Conservation (phyloP, 805 yeast species). For the Wickerhamomyces sydowiorum region DNA sequence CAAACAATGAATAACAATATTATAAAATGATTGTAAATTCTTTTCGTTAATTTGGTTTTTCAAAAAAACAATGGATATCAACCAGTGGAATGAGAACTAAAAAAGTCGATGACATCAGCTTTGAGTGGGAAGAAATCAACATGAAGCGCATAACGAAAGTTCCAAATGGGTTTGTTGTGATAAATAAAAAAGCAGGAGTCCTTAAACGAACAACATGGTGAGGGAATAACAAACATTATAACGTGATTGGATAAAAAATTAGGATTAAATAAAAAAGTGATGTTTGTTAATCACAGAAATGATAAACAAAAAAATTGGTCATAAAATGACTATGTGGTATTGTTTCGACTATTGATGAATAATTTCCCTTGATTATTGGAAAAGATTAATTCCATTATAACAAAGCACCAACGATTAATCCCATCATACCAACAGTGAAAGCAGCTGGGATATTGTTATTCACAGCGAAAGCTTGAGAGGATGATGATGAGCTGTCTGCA, state of each 20-base stretch:
- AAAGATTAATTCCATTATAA: constrained; percentile 6
- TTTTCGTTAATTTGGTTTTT: background rate
- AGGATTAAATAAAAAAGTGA: background rate
- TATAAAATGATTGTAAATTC: background rate
- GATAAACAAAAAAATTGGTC: too few species aligned
- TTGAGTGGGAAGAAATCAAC: background rate
- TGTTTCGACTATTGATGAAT: too few species aligned
- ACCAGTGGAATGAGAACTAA: background rate
- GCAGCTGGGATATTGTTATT: constrained; percentile 19
- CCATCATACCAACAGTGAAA: constrained; percentile 20
- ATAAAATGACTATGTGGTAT: too few species aligned
- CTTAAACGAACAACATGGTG: background rate
- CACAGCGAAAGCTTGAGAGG: constrained; percentile 28
- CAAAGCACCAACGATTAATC: constrained; percentile 23
- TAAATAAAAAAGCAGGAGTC: background rate
- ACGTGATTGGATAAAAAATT: background rate
- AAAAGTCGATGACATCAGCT: background rate
- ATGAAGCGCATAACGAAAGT: background rate
- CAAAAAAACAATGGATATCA: too few species aligned
- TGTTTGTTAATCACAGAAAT: too few species aligned
- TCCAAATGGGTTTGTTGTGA: background rate
- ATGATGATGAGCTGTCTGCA: constrained; percentile 18
- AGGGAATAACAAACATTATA: background rate
- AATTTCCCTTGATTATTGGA: too few species aligned
- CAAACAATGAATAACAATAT: background rate